Evolutionary conservation across 257 asterid genomes (phyloP).

Genomic region (Nicotiana obtusifolia): DNA sequence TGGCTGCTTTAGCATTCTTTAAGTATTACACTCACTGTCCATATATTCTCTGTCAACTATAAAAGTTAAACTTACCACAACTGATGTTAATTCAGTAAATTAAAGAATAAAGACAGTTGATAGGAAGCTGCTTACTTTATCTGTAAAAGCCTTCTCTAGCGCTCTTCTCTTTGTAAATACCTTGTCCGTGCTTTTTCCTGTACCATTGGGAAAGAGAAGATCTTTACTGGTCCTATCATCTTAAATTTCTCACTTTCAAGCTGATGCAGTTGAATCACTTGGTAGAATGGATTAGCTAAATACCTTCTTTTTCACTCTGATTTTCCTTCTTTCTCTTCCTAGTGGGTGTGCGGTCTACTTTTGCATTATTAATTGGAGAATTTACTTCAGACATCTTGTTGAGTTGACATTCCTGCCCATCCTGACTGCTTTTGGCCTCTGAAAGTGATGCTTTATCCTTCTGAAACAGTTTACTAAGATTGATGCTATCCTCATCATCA

Average conservation of each 20-base stretch:
- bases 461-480: conserved; percentile 11
- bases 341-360: neutral
- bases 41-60: neutral
- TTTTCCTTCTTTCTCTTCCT: conserved; percentile 16
- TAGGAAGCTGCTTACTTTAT: neutral
- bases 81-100: neutral
- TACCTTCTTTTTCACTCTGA: conserved; percentile 10
- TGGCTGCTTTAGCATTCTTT: neutral
- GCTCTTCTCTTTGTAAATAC: conserved; percentile 10
- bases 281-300: neutral
- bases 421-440: conserved; percentile 1
- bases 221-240: neutral
- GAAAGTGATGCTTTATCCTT: neutral
- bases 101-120: neutral
- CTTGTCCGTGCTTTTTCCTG: conserved; percentile 8
- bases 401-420: neutral
- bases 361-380: conserved; percentile 2
- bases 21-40: neutral
- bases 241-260: neutral
- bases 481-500: conserved; percentile 15
- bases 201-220: neutral
- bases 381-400: neutral
- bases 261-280: neutral
- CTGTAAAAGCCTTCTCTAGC: neutral
- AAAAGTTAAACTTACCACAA: neutral